Conservation (phyloP, 2,329 filamentous ascomycete species). For the Neodidymelliopsis sp. region DNA sequence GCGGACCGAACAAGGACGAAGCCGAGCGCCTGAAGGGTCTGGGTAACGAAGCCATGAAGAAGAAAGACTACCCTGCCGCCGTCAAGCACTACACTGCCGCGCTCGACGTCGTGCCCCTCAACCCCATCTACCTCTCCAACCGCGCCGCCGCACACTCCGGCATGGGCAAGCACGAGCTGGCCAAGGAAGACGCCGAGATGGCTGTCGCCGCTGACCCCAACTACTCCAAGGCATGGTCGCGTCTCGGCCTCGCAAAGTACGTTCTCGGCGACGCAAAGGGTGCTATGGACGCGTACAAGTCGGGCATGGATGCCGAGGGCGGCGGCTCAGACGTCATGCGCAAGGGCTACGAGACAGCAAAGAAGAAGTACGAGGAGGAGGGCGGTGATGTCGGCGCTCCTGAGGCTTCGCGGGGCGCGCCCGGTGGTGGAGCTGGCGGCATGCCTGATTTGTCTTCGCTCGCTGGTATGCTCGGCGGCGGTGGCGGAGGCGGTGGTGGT, state of each 20-base stretch:
- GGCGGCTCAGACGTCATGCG: conserved; percentile 97
- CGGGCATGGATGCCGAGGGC: conserved; percentile 93
- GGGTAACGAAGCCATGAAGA: conserved; percentile 93
- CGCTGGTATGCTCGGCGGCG: conserved; percentile 56
- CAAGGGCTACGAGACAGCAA: conserved; percentile 94
- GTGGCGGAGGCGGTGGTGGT: conserved; percentile 69
- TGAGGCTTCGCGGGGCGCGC: conserved; percentile 41
- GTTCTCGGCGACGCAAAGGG: conserved; percentile 90
- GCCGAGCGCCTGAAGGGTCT: conserved; percentile 88
- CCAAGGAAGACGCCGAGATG: conserved; percentile 86
- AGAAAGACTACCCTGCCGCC: conserved; percentile 85
- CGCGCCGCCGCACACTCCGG: conserved; percentile 93
- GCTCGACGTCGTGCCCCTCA: conserved; percentile 78
- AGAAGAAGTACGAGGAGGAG: conserved; percentile 83
- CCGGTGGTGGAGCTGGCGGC: conserved; percentile 67
- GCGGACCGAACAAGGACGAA: conserved; percentile 71
- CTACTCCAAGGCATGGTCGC: conserved; percentile 97
- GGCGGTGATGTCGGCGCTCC: conserved; percentile 62
- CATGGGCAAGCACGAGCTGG: conserved; percentile 81
- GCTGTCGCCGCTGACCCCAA: conserved; percentile 86
- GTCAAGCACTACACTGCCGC: conserved; percentile 90
- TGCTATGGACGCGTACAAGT: conserved; percentile 91
- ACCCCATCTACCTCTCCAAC: conserved; percentile 98
- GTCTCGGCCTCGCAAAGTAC: conserved; percentile 88
- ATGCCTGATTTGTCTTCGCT: conserved; percentile 88